These are phyloP conservation scores for Sindora glabra DNA, from an alignment of 306 rosid genomes.

Conservation along the genomic window DNA sequence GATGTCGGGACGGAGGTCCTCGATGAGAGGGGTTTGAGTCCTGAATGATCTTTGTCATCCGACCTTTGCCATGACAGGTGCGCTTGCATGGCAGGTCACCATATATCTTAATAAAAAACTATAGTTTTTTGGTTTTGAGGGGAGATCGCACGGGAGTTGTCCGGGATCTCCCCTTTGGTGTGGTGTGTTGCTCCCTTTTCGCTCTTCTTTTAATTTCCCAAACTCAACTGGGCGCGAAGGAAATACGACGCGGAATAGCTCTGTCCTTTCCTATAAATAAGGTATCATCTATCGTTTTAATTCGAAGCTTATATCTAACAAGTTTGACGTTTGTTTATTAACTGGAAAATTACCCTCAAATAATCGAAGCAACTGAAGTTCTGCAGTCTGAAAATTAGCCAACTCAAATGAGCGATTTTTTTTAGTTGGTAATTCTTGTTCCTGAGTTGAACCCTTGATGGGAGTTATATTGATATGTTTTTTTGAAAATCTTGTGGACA, in stretches of 20 bases:
- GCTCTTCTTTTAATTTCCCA: background rate
- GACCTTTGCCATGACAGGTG: slow-evolving; percentile 99
- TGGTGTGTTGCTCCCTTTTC: slow-evolving; percentile 35
- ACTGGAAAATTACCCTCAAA: no score
- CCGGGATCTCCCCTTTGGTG: slow-evolving; percentile 63
- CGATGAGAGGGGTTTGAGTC: no score
- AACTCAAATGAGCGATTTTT: no score
- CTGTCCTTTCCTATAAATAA: background rate
- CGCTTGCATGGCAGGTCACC: slow-evolving; percentile 99
- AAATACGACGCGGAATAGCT: background rate
- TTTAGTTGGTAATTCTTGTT: no score
- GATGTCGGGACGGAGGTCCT: slow-evolving; percentile 25
- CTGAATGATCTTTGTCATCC: slow-evolving; percentile 72
- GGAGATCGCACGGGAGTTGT: slow-evolving; percentile 76
- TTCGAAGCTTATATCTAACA: no score
- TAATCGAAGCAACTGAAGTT: no score
- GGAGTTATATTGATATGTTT: no score
- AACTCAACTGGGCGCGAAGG: background rate
- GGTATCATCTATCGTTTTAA: slow-evolving; percentile 20
- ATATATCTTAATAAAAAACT: slow-evolving; percentile 40
- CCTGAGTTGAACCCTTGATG: no score
- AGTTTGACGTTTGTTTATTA: no score
- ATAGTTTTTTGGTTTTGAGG: slow-evolving; percentile 42
- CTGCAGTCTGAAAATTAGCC: no score
- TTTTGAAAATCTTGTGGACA: no score